Evolutionary conservation across 805 yeast genomes (phyloP), one percentile per base, ranked within the genome.

Genomic region (Wickerhamiella azyma): DNA sequence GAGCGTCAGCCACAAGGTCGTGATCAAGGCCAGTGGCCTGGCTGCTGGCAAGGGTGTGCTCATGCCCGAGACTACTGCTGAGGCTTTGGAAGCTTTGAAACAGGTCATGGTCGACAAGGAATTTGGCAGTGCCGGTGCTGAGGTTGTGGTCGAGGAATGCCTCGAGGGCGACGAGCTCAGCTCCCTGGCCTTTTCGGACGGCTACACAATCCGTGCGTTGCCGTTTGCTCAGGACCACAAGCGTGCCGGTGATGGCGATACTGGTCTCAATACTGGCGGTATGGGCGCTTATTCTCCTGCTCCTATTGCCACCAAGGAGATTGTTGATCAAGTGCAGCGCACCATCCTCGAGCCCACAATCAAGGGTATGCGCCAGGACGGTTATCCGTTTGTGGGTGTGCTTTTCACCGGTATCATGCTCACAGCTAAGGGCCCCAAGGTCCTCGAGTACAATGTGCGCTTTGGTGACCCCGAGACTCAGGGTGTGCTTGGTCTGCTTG

Each of bases 211-310:
- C 59, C 75, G 79, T 61, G 88, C 85, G 61, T 74, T 92, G 49
- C 99, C 99, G 37, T 84, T 97, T 39, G 96, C 97, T 24, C 99
- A 92, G 68, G 99, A 92, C 62, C 99, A 92, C 68, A 92, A 92
- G 69, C 79, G 98, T 64, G 74, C 82, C 55, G 94, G 94, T 47
- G 85, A 94, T 58, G 88, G 88, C 50, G 99, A 92, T 63, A 69
- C 77, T 35, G 99, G 99, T 21, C 72, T 89, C 52, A 92, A 92
- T 68, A 92, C 99, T 33, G 99, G 99, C 55, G 99, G 99, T 52
- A 92, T 92, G 99, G 99, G 99, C 53, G 94, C 97, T 7, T 92
- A 92, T 60, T 92, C 97, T 7, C 99, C 99, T 28, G 94, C 97
- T 9, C 98, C 98, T 47, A 71, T 85, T 52, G 97, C 94, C 16